phyloP scores from a whole-genome alignment of 305 asterid genomes.

The Ajuga reptans region DNA sequence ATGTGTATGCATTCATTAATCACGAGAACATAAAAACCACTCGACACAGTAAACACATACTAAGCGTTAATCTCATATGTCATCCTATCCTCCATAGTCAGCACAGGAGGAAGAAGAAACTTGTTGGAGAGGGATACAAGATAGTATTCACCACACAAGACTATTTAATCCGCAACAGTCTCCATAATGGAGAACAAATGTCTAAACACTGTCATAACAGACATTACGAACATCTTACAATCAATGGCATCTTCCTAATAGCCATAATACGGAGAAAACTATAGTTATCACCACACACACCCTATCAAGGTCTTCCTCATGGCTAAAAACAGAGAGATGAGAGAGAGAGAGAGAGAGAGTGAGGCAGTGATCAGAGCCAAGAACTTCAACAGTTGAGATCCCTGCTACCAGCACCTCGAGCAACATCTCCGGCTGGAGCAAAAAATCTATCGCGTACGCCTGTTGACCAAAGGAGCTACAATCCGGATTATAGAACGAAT shows the following conservation, averaged over 20 bases:
- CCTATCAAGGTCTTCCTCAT: too few species aligned
- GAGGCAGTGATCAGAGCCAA: too few species aligned
- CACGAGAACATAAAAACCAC: slow-evolving; percentile 4
- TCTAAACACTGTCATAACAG: not conserved
- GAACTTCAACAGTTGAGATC: too few species aligned
- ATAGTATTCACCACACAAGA: not conserved
- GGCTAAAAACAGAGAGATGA: too few species aligned
- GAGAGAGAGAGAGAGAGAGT: too few species aligned
- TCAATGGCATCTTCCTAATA: not conserved
- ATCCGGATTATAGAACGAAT: too few species aligned
- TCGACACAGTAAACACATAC: not conserved
- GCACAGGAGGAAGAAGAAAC: not conserved
- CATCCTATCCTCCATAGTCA: not conserved
- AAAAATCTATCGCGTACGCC: too few species aligned
- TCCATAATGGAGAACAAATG: not conserved
- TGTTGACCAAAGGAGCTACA: too few species aligned
- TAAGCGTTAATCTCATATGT: not conserved
- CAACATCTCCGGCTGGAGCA: too few species aligned
- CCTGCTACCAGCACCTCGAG: too few species aligned
- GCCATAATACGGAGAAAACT: too few species aligned
- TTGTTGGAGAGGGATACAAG: not conserved
- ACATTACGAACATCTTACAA: not conserved
- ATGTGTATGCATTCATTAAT: not conserved
- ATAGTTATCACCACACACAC: too few species aligned
- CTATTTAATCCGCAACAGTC: not conserved